Evolutionary conservation across 2,329 filamentous ascomycete genomes (phyloP).

Genomic region (Neopestalotiopsis sp.): DNA sequence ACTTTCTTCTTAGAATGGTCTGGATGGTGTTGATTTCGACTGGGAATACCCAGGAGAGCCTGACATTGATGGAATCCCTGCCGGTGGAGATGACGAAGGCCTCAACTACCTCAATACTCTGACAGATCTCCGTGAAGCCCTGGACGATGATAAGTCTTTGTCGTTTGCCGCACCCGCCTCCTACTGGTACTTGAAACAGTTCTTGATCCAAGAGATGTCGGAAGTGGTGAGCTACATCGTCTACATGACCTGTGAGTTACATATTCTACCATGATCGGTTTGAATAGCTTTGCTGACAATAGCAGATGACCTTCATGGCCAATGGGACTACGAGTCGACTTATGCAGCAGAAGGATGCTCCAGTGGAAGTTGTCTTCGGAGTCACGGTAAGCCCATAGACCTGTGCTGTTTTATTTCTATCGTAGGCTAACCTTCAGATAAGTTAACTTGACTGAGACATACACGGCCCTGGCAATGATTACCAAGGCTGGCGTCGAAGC

Average conservation of each 20-base stretch:
- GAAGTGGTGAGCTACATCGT: constrained; percentile 33
- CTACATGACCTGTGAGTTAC: constrained; percentile 37
- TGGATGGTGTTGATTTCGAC: constrained; percentile 17
- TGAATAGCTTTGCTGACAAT: too few relatives aligned
- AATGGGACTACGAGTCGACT: constrained; percentile 37
- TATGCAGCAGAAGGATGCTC: constrained; percentile 29
- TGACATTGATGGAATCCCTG: constrained; percentile 34
- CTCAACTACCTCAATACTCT: constrained; percentile 37
- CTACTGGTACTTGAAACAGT: constrained; percentile 35
- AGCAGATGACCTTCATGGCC: constrained; percentile 23
- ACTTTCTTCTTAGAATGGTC: background rate
- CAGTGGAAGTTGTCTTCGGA: constrained; percentile 39
- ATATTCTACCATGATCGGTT: too few relatives aligned
- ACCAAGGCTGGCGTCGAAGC: constrained; percentile 41
- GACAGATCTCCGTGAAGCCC: constrained; percentile 2
- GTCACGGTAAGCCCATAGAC: constrained; percentile 20
- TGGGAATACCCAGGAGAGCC: constrained; percentile 23
- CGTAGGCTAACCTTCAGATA: too few relatives aligned
- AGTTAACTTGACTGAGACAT: constrained; percentile 39
- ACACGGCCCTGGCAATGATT: background rate
- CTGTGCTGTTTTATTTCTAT: too few relatives aligned
- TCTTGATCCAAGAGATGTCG: constrained; percentile 30
- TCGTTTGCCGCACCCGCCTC: constrained; percentile 33
- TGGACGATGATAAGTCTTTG: constrained; percentile 24
- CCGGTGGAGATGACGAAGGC: constrained; percentile 27